Percentiles rank a stretch among this genome's conserved stretches.
Evolutionary conservation across 2,329 filamentous ascomycete genomes (phyloP).

Genomic region (Verticillium tricorpus): DNA sequence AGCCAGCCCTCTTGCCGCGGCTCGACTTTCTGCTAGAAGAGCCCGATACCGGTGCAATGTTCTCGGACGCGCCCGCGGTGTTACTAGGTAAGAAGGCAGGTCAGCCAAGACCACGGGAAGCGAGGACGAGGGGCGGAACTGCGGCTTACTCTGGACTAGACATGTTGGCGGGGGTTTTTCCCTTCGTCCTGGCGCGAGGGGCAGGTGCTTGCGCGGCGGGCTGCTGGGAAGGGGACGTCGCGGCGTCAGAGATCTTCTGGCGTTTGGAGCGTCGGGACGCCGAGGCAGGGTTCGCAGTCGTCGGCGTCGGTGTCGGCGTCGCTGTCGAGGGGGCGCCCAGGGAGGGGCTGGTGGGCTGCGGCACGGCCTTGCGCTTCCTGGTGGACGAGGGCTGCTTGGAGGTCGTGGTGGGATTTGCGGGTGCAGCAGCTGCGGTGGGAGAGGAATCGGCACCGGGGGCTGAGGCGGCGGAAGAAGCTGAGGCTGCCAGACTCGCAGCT

Average conservation of each 20-base stretch:
- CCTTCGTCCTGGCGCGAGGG: conserved; percentile 42
- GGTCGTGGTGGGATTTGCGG: conserved; percentile 27
- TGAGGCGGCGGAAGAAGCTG: conserved; percentile 40
- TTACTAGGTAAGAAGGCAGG: conserved; percentile 31
- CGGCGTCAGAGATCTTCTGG: conserved; percentile 57
- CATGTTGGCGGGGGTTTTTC: conserved; percentile 62
- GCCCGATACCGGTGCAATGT: conserved; percentile 49
- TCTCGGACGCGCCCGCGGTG: conserved; percentile 58
- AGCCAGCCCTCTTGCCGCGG: conserved; percentile 61
- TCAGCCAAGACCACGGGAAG: background rate
- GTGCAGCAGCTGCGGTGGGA: conserved; percentile 32
- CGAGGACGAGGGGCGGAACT: background rate
- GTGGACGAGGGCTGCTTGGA: conserved; percentile 40
- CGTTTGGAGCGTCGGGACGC: conserved; percentile 64
- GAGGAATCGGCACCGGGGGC: conserved; percentile 33
- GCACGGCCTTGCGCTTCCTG: conserved; percentile 73
- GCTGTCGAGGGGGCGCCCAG: conserved; percentile 8
- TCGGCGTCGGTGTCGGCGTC: background rate
- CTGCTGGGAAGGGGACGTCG: conserved; percentile 26
- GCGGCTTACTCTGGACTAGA: conserved; percentile 63
- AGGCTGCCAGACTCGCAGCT: conserved; percentile 62
- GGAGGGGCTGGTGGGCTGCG: conserved; percentile 44
- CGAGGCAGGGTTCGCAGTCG: conserved; percentile 10
- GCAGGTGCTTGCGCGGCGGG: conserved; percentile 14
- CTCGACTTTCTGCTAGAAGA: conserved; percentile 69